Conservation (phyloP, 257 asterid genomes). For the Ophiorrhiza pumila region DNA sequence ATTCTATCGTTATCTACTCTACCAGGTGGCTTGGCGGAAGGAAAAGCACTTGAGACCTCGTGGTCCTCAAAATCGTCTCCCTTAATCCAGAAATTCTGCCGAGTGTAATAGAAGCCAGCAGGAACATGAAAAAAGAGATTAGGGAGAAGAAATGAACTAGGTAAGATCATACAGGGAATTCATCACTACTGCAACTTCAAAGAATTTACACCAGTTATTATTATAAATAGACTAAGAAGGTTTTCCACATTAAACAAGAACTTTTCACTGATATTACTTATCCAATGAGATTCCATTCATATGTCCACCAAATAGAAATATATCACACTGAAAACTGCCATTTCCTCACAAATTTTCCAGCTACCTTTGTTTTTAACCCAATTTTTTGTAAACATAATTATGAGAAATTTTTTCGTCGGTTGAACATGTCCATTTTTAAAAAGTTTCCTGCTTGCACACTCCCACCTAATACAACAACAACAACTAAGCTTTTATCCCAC, state of each 20-base stretch:
- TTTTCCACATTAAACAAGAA: not conserved
- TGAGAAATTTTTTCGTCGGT: not conserved
- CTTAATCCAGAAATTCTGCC: constrained; percentile 53
- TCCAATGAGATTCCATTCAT: no score
- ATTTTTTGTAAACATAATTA: no score
- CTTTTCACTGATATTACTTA: not conserved
- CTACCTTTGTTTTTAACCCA: not conserved
- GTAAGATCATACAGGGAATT: not conserved
- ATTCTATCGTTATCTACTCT: constrained; percentile 32
- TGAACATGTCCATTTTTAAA: not conserved
- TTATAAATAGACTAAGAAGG: not conserved
- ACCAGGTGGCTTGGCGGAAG: constrained; percentile 26
- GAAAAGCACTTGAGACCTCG: constrained; percentile 40
- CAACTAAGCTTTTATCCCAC: no score
- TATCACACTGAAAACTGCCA: no score
- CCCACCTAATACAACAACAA: no score
- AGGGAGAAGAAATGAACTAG: constrained; percentile 19
- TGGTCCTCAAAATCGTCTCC: constrained; percentile 54
- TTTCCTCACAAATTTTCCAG: not conserved
- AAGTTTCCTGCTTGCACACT: not conserved
- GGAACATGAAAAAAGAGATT: constrained; percentile 11
- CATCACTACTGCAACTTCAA: not conserved
- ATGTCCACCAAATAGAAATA: no score
- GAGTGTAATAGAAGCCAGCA: constrained; percentile 9
- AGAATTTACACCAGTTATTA: not conserved